Evolutionary conservation across 2,329 filamentous ascomycete genomes (phyloP).

Genomic region (Trichoderma asperellum): DNA sequence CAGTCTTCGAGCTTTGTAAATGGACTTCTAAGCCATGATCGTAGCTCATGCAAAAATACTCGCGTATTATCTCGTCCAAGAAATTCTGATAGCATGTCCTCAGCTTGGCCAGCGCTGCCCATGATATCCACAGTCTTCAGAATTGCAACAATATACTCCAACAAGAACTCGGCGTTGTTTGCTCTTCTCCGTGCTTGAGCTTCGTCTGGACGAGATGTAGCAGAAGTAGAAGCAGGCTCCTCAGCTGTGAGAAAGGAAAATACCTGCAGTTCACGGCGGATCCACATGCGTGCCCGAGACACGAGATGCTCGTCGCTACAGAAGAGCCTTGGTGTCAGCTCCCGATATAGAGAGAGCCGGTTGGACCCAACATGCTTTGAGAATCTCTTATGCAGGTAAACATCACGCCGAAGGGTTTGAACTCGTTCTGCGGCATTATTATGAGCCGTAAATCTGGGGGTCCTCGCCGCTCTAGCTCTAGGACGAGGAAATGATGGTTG

Average conservation of each 20-base stretch:
- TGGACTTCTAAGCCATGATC: conserved; percentile 81
- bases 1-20: conserved; percentile 72
- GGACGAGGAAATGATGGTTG: conserved; percentile 8
- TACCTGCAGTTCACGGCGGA: conserved; percentile 81
- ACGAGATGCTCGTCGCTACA: conserved; percentile 67
- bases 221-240: conserved; percentile 33
- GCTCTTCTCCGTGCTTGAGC: conserved; percentile 45
- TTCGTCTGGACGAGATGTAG: conserved; percentile 6
- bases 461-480: conserved; percentile 20
- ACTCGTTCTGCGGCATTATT: conserved; percentile 25
- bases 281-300: conserved; percentile 77
- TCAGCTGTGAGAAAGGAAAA: conserved; percentile 69
- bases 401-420: conserved; percentile 61
- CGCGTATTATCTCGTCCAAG: conserved; percentile 72
- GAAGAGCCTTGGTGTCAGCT: conserved; percentile 71
- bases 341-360: conserved; percentile 72
- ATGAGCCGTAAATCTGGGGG: neutral
- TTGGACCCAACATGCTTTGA: conserved; percentile 85
- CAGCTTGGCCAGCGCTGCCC: conserved; percentile 75
- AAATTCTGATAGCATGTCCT: conserved; percentile 78
- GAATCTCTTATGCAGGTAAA: conserved; percentile 75
- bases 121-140: conserved; percentile 82
- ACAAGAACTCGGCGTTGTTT: conserved; percentile 78
- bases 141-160: conserved; percentile 85
- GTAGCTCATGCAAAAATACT: conserved; percentile 83